These are phyloP conservation scores for Ogataea degrootiae DNA, from an alignment of 805 yeast genomes.

Conservation along the genomic window DNA sequence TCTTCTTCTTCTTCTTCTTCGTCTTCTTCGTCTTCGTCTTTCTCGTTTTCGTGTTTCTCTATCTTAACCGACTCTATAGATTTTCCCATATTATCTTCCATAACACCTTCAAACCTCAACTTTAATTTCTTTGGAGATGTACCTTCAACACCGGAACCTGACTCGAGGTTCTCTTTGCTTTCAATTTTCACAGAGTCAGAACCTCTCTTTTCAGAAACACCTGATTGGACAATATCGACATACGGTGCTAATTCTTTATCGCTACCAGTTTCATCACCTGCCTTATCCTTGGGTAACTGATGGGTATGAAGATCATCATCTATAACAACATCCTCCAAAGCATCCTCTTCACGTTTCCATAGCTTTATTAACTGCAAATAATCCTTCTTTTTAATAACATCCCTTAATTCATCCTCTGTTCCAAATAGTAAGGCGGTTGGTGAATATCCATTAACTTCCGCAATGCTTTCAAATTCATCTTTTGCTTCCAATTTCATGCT, in stretches of 20 bases:
- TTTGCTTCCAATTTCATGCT: constrained; percentile 6
- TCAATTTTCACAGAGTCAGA: neutral
- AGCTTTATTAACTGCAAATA: constrained; percentile 5
- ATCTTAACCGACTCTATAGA: neutral
- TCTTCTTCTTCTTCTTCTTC: neutral
- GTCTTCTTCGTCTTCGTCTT: neutral
- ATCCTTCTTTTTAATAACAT: constrained; percentile 9
- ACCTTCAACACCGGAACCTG: too few species aligned
- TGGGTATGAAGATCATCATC: neutral
- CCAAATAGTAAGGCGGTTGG: constrained; percentile 13
- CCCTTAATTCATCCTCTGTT: constrained; percentile 6
- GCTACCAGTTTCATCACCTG: neutral
- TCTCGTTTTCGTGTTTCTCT: neutral
- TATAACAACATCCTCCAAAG: constrained; percentile 4
- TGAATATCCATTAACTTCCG: neutral
- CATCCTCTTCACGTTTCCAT: constrained; percentile 14
- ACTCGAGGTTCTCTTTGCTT: neutral
- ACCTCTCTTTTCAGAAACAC: too few species aligned
- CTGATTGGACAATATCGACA: too few species aligned
- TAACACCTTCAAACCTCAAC: neutral
- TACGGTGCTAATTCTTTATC: neutral
- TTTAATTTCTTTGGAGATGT: too few species aligned
- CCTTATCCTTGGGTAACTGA: neutral
- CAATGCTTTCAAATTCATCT: constrained; percentile 6
- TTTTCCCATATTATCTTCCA: neutral